phyloP scores from a whole-genome alignment of 75 land plant genomes.

The Pinus taeda region DNA sequence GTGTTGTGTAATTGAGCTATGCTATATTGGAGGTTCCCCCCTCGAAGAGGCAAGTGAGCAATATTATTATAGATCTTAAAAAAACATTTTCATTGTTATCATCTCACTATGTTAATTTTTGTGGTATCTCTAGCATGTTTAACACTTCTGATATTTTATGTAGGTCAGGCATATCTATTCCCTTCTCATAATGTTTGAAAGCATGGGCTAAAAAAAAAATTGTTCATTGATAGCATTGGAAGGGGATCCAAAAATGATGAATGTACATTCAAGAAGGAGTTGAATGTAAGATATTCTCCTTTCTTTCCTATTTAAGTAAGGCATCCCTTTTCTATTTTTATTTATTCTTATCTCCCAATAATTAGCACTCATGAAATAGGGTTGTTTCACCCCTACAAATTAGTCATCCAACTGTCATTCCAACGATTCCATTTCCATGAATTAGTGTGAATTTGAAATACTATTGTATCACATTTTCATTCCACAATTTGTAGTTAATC shows the following conservation, averaged over 20 bases:
- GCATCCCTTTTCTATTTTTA: neutral
- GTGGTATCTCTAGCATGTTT: too few species aligned
- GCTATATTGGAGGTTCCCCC: too few species aligned
- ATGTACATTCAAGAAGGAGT: constrained; percentile 37
- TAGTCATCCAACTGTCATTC: neutral
- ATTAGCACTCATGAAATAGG: neutral
- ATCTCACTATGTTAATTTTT: too few species aligned
- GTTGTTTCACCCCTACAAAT: neutral
- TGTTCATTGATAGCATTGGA: constrained; percentile 64
- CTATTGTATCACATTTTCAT: too few species aligned
- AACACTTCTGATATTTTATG: too few species aligned
- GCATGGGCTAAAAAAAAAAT: constrained; percentile 58
- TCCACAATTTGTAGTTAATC: too few species aligned
- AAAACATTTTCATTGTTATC: too few species aligned
- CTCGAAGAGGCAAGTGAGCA: too few species aligned
- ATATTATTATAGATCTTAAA: too few species aligned
- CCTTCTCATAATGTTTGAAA: constrained; percentile 37
- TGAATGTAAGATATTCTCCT: constrained; percentile 38
- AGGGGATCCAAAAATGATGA: constrained; percentile 30
- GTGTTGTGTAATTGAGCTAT: too few species aligned
- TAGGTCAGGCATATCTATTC: too few species aligned
- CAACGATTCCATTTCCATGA: neutral
- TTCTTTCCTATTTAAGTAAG: neutral
- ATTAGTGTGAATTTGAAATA: neutral
- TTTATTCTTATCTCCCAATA: neutral